Conservation (phyloP, 1,139 yeast species). For the Lipomyces yarrowii region DNA sequence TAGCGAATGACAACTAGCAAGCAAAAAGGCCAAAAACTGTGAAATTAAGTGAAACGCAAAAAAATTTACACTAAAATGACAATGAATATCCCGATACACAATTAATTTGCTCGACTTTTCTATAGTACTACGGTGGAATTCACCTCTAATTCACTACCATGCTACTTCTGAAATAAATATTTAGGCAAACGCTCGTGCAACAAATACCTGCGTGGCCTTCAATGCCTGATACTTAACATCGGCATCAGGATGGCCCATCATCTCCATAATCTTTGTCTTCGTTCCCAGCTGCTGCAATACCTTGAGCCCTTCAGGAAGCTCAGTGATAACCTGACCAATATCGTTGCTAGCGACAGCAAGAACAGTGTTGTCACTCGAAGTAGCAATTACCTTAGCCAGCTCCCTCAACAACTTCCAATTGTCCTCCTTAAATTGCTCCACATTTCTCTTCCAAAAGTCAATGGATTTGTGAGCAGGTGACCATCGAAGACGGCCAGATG, state of each 20-base stretch:
- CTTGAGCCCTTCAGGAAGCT: constrained; percentile 56
- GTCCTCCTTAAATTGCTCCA: constrained; percentile 71
- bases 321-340: constrained; percentile 68
- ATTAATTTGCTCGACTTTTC: constrained; percentile 1
- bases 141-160: neutral
- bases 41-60: neutral
- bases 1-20: neutral
- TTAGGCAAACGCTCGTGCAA: constrained; percentile 62
- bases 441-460: constrained; percentile 88
- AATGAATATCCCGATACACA: neutral
- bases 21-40: neutral
- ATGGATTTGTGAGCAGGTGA: constrained; percentile 89
- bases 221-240: constrained; percentile 94
- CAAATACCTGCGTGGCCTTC: constrained; percentile 88
- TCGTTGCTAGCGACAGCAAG: constrained; percentile 70
- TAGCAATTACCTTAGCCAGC: constrained; percentile 46
- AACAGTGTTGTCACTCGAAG: constrained; percentile 41
- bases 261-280: constrained; percentile 79
- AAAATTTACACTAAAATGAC: neutral
- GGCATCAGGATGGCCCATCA: constrained; percentile 79
- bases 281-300: constrained; percentile 56
- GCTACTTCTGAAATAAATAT: neutral
- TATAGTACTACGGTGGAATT: neutral
- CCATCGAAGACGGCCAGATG: constrained; percentile 78
- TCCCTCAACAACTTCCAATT: constrained; percentile 72